Conservation (phyloP, 352 stramenopile species). For the Albugo candida region DNA sequence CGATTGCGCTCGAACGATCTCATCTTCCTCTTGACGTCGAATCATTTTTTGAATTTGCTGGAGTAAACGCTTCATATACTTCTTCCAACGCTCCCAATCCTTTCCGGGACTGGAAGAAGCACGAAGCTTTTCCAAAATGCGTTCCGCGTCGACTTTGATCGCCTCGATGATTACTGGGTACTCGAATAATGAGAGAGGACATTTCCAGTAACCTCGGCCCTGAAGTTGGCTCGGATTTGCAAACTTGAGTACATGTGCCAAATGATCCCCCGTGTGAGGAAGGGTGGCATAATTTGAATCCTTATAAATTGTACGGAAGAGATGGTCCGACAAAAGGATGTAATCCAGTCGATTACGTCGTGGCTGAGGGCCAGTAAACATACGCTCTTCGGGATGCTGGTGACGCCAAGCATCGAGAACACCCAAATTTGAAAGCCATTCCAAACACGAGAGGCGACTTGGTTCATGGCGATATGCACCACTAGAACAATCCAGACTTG, state of each 20-base stretch:
- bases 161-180: slow-evolving; percentile 1
- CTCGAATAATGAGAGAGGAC: slow-evolving; percentile 1
- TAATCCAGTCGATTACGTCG: slow-evolving; percentile 11
- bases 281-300: neutral
- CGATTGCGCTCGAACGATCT: neutral
- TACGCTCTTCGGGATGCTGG: neutral
- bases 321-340: slow-evolving; percentile 2
- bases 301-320: neutral
- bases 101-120: slow-evolving; percentile 1
- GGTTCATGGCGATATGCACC: neutral
- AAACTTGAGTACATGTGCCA: neutral
- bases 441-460: neutral
- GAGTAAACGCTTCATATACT: neutral
- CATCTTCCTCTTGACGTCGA: neutral
- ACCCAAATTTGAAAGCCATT: slow-evolving; percentile 4
- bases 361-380: slow-evolving; percentile 2
- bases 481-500: neutral
- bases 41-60: slow-evolving; percentile 1
- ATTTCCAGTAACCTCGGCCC: neutral
- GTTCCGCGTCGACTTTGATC: slow-evolving; percentile 2
- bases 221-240: neutral
- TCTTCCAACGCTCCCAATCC: slow-evolving; percentile 7
- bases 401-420: slow-evolving; percentile 10
- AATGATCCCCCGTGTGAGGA: neutral
- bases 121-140: slow-evolving; percentile 1